Conservation (phyloP, 305 asterid species). For the Rubia peregrina region DNA sequence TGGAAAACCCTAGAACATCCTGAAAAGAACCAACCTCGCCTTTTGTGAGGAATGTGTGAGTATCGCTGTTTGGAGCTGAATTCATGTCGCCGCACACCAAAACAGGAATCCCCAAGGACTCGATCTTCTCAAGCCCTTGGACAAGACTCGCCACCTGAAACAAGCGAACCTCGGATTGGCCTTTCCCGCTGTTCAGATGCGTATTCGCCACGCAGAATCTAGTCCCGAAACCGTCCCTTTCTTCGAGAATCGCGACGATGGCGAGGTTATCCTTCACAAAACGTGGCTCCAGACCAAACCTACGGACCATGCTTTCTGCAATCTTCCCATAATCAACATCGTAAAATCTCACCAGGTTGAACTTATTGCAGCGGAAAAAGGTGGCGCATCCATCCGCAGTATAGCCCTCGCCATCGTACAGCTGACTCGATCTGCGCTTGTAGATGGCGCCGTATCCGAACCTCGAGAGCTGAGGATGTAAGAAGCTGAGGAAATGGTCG, state of each 20-base stretch:
- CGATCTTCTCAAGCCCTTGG: not conserved
- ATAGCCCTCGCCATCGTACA: not conserved
- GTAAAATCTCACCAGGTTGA: slow-evolving; percentile 6
- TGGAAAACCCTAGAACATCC: not conserved
- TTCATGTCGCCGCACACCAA: slow-evolving; percentile 1
- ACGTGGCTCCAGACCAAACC: not conserved
- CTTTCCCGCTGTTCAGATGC: not conserved
- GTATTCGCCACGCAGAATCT: slow-evolving; percentile 9
- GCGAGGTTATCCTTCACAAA: slow-evolving; percentile 9
- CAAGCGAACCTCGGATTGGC: not conserved
- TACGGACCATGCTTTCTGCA: not conserved
- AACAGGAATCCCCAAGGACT: not conserved
- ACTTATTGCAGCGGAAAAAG: slow-evolving; percentile 10
- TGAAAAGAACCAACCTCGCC: not conserved
- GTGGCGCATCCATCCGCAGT: slow-evolving; percentile 22
- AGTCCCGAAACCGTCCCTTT: not conserved
- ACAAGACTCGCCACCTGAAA: not conserved
- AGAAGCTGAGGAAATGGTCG: slow-evolving; percentile 19
- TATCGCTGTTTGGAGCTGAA: not conserved
- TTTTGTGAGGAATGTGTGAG: not conserved
- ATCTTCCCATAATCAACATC: slow-evolving; percentile 9
- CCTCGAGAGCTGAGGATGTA: slow-evolving; percentile 16
- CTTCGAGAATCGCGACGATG: not conserved
- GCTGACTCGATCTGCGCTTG: slow-evolving; percentile 7
- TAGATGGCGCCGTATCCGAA: slow-evolving; percentile 18